phyloP scores from a whole-genome alignment of 768 basidiomycete species.

The Boletus sensibilis region DNA sequence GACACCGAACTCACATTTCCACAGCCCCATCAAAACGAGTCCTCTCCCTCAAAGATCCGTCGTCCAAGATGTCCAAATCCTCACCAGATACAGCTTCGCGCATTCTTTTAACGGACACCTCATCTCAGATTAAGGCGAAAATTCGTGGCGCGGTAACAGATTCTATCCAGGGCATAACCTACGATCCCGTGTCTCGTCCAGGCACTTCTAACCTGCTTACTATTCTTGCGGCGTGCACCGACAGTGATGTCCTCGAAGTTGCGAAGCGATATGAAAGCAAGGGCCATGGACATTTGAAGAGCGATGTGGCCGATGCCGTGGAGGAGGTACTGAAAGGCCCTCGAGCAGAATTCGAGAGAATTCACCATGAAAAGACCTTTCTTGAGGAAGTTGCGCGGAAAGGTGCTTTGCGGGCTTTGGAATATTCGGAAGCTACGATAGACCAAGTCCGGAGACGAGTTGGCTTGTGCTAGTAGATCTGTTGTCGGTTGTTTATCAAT shows the following conservation, averaged over 20 bases:
- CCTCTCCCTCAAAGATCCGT: slow-evolving; percentile 82
- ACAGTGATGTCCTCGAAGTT: slow-evolving; percentile 43
- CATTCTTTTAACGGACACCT: slow-evolving; percentile 80
- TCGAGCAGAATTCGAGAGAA: slow-evolving; percentile 62
- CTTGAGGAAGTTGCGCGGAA: slow-evolving; percentile 58
- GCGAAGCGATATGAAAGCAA: slow-evolving; percentile 51
- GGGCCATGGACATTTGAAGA: slow-evolving; percentile 70
- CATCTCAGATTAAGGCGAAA: slow-evolving; percentile 60
- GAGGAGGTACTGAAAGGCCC: slow-evolving; percentile 65
- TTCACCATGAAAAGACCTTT: slow-evolving; percentile 60
- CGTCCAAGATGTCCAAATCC: slow-evolving; percentile 95
- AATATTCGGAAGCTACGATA: slow-evolving; percentile 63
- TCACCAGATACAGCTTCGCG: slow-evolving; percentile 74
- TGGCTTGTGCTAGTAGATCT: slow-evolving; percentile 45
- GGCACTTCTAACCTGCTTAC: slow-evolving; percentile 80
- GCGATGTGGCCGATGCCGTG: slow-evolving; percentile 70
- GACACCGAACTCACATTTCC: neutral
- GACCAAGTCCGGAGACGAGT: slow-evolving; percentile 62
- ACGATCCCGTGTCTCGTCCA: slow-evolving; percentile 75
- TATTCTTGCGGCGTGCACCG: slow-evolving; percentile 75
- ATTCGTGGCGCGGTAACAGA: slow-evolving; percentile 85
- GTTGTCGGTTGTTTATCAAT: slow-evolving; percentile 23
- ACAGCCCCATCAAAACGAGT: slow-evolving; percentile 79
- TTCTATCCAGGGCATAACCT: slow-evolving; percentile 70
- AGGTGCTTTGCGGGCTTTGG: slow-evolving; percentile 64